Evolutionary conservation across 805 yeast species (phyloP), one percentile per base, ranked within the genome.

Genomic region (Myxozyma neotropica): DNA sequence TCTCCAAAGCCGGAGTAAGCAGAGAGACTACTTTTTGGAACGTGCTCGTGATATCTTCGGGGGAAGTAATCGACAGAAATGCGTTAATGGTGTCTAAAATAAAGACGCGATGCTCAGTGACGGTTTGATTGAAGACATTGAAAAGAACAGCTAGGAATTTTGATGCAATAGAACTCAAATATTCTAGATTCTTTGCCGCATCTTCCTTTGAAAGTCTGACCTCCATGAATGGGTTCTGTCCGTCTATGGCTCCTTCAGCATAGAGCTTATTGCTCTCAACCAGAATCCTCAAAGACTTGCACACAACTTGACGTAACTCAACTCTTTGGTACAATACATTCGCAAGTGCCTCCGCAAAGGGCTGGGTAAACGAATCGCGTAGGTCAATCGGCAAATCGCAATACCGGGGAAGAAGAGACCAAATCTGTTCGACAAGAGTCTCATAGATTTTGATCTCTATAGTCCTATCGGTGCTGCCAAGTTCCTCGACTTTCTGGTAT

Each of bases 81-180:
- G 85, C 81, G 67, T 90, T 92, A 68, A 93, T 89, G 8, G 97
- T 85, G 63, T 93, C 97, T 59, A 91, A 79, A 52, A 94, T 84
- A 72, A 80, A 90, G 12, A 89, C 88, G 73, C 98, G 84, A 15
- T 90, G 81, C 55, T 89, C 94, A 39, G 94, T 87, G 46, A 83
- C 75, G 10, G 97, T 91, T 67, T 91, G 92, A n/a, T 93, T 83
- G 74, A 88, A 94, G 17, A 94, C 95, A 69, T 94, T 94, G 79
- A 93, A 89, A 52, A 94, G 77, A 21, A 91, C 97, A 12, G 96
- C 87, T 53, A 94, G 78, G 51, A 94, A 71, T 65, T 94, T 92
- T 3, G 88, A 74, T 4, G 96, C 83, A 64, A 71, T 72, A 0
- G 82, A 55, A 0, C 89, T 76, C 58, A 93, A 76, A 67, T 83